Evolutionary conservation across 345 rosid species (phyloP).

Genomic region (Populus alba): DNA sequence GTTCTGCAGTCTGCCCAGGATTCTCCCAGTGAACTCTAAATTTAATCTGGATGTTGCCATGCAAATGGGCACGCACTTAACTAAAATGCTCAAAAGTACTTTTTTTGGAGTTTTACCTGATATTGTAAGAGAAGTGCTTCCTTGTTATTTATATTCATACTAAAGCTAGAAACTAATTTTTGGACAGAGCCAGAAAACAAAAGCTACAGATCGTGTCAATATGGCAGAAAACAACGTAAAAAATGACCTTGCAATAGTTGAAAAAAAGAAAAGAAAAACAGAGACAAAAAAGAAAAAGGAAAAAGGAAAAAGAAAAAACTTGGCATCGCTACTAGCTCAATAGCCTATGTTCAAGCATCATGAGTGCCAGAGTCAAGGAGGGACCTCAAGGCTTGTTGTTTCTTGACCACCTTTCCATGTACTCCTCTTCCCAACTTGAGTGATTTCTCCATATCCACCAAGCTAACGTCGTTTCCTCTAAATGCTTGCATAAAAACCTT

Average conservation of each 20-base stretch:
- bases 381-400: constrained; percentile 61
- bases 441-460: constrained; percentile 49
- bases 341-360: constrained; percentile 6
- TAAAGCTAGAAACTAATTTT: no score
- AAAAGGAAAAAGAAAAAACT: not conserved
- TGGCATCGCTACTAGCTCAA: not conserved
- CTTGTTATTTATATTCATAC: no score
- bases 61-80: not conserved
- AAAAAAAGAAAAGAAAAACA: no score
- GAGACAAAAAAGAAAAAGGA: not conserved
- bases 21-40: not conserved
- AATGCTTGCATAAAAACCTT: constrained; percentile 44
- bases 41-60: not conserved
- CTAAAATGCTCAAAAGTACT: not conserved
- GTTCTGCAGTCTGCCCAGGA: not conserved
- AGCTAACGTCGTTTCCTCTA: constrained; percentile 39
- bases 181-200: no score
- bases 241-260: not conserved
- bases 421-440: constrained; percentile 58
- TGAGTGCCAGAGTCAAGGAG: constrained; percentile 43
- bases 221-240: not conserved
- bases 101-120: not conserved
- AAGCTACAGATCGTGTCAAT: not conserved
- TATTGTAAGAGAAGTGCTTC: not conserved
- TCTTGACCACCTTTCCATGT: constrained; percentile 70